Percentiles rank a stretch among this genome's conserved stretches.
These are phyloP conservation scores for Chlamydomonas sp. DNA, from an alignment of 139 green algal species.

Conservation along the genomic window DNA sequence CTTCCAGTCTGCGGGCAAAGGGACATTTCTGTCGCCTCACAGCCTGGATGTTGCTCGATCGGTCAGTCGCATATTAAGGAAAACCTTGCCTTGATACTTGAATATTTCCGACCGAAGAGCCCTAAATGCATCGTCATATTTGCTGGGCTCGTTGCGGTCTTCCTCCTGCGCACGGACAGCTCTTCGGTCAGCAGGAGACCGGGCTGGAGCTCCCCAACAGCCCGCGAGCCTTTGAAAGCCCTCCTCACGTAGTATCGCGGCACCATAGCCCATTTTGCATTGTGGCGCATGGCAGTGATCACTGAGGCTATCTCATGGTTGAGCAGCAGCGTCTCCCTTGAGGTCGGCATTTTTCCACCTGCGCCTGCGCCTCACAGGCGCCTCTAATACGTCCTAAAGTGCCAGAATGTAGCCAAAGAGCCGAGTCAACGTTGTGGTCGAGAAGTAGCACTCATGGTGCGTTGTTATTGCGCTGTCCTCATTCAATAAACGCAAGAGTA, in stretches of 20 bases:
- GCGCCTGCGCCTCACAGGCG: neutral
- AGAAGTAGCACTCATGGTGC: too few species aligned
- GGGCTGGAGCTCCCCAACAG: neutral
- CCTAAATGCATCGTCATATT: conserved; percentile 86
- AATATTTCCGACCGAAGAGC: conserved; percentile 84
- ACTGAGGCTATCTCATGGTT: conserved; percentile 83
- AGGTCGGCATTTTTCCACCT: conserved; percentile 1
- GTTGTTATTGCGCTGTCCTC: neutral
- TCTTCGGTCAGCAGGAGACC: neutral
- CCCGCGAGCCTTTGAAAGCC: neutral
- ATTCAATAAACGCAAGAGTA: neutral
- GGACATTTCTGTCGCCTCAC: neutral
- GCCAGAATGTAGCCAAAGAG: too few species aligned
- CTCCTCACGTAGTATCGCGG: conserved; percentile 69
- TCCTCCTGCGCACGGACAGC: conserved; percentile 65
- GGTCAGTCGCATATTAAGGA: neutral
- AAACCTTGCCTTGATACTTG: conserved; percentile 58
- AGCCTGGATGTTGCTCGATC: neutral
- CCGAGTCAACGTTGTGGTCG: neutral
- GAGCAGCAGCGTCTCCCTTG: conserved; percentile 67
- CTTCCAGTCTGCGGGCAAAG: conserved; percentile 68
- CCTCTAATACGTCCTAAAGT: neutral
- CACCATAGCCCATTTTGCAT: conserved; percentile 77
- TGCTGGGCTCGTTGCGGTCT: conserved; percentile 85
- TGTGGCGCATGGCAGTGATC: conserved; percentile 87